Evolutionary conservation across 768 basidiomycete species (phyloP), one percentile per base, ranked within the genome.

Genomic region (Tricholoma hemisulphureum): DNA sequence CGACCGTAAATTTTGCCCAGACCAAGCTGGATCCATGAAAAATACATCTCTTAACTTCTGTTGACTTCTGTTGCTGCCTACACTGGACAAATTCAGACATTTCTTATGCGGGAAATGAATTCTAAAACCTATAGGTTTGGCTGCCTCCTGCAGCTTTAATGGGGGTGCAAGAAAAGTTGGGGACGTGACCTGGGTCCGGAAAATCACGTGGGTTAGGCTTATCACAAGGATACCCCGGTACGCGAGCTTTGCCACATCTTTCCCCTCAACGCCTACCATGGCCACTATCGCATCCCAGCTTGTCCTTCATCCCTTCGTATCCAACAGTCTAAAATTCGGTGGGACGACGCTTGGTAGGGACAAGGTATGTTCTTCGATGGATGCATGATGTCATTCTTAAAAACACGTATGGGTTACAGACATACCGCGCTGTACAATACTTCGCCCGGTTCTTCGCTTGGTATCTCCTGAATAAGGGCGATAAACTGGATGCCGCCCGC

Each of bases 391-490:
- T 43, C 23, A 49, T 46, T 23, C 14, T 8, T 24, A 11, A n/a
- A n/a, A n/a, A 14, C 10, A 23, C n/a, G 6, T 7, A 10, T 10
- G 24, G 26, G 8, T 28, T 10, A 18, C 53, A 97, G 95, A 77
- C 86, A 14, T 98, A 98, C 74, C 87, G 96, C 62, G 84, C 91
- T 20, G 71, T 94, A 54, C 97, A 99, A 76, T 98, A 94, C 74
- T 86, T 92, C 63, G 81, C 95, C 31, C 86, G 95, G 41, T 86
- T 98, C 69, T 83, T 93, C 61, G 88, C 93, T 1, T 98, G 91
- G 90, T 84, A 86, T 71, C 78, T 91, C 35, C 70, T 89, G 49
- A 78, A 78, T 7, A 80, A 85, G 51, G 93, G 91, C 14, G 71
- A 86, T 68, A 89, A 88, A 65, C 74, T 80, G 9, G 81, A 88